These are phyloP conservation scores for Isabelozyma pseudorhagii DNA, from an alignment of 805 yeast genomes.

Conservation along the genomic window DNA sequence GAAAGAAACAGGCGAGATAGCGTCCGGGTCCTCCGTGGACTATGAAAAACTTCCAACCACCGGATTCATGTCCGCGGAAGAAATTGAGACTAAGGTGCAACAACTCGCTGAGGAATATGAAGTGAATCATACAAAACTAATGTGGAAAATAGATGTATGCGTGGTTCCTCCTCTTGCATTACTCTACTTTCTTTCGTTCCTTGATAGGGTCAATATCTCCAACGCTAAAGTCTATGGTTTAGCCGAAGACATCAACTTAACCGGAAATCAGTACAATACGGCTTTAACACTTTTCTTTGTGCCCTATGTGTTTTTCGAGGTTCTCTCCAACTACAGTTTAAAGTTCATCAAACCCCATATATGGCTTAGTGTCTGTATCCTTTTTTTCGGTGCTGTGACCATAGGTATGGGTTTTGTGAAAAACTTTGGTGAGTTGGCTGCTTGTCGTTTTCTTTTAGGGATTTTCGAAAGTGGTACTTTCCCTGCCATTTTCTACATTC, in stretches of 20 bases:
- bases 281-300: conserved; percentile 70
- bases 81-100: conserved; percentile 9
- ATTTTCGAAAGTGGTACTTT: conserved; percentile 68
- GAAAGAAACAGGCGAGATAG: background rate
- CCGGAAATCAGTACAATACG: conserved; percentile 58
- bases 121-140: conserved; percentile 52
- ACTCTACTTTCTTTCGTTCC: conserved; percentile 69
- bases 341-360: conserved; percentile 60
- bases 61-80: background rate
- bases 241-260: conserved; percentile 49
- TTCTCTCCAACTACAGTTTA: conserved; percentile 60
- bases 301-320: conserved; percentile 64
- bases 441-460: conserved; percentile 65
- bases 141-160: conserved; percentile 64
- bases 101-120: conserved; percentile 29
- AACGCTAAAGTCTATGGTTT: conserved; percentile 77
- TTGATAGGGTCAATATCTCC: conserved; percentile 80
- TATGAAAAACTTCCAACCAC: background rate
- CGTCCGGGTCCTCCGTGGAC: background rate
- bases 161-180: conserved; percentile 77
- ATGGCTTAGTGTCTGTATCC: conserved; percentile 59
- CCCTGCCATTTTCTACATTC: conserved; percentile 71
- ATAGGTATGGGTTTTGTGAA: conserved; percentile 64
- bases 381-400: conserved; percentile 61
- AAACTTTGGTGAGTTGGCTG: conserved; percentile 56